phyloP scores from a whole-genome alignment of 306 rosid species.

The Aeschynomene evenia region DNA sequence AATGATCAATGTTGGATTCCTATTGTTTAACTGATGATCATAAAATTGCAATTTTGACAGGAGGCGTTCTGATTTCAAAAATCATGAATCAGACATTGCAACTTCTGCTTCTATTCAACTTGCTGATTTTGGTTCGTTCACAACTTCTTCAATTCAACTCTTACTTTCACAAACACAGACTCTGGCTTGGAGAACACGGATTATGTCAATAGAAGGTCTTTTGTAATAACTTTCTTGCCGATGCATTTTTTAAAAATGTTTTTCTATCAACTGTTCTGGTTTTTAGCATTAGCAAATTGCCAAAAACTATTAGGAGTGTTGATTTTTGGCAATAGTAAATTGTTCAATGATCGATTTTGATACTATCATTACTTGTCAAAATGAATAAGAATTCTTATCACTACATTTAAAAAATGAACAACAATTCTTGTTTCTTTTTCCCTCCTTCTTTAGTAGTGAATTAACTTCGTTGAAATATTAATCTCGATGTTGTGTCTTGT shows the following conservation, averaged over 20 bases:
- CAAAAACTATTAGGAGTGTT: too few relatives aligned
- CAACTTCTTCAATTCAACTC: constrained; percentile 54
- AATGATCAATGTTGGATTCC: constrained; percentile 1
- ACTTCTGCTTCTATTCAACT: constrained; percentile 68
- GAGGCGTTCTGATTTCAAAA: constrained; percentile 56
- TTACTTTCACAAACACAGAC: constrained; percentile 49
- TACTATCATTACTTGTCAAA: constrained; percentile 21
- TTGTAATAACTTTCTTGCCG: constrained; percentile 16
- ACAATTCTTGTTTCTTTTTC: constrained; percentile 1
- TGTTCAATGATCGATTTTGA: constrained; percentile 10
- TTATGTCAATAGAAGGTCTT: constrained; percentile 65
- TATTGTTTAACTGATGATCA: constrained; percentile 14
- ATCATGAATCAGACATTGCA: constrained; percentile 44
- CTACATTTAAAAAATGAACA: neutral
- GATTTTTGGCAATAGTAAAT: neutral
- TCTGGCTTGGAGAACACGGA: constrained; percentile 75
- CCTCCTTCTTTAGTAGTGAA: neutral
- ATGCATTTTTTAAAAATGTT: neutral
- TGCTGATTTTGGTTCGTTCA: constrained; percentile 54
- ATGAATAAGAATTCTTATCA: neutral
- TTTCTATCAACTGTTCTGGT: constrained; percentile 6
- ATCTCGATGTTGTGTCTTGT: neutral
- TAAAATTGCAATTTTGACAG: constrained; percentile 36
- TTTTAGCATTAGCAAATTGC: too few relatives aligned
- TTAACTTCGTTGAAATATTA: constrained; percentile 17